phyloP scores from a whole-genome alignment of 75 land plant species.

The Sequoia sempervirens region DNA sequence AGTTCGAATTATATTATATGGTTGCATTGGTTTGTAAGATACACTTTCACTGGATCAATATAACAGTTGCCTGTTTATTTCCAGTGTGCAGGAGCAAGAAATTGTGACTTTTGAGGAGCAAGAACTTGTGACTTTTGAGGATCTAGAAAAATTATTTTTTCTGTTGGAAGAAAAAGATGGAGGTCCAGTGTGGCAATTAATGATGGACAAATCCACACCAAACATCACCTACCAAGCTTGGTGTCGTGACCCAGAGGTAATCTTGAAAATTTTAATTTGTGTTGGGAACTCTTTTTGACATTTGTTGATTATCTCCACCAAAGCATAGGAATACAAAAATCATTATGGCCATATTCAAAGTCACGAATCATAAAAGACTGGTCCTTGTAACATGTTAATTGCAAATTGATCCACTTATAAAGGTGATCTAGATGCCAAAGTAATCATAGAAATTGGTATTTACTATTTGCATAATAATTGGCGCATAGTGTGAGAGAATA shows the following conservation, averaged over 20 bases:
- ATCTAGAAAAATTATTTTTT: constrained; percentile 23
- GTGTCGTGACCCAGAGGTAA: constrained; percentile 91
- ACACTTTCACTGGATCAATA: background rate
- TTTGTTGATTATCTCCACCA: background rate
- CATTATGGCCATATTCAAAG: background rate
- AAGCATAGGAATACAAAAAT: background rate
- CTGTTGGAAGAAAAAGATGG: constrained; percentile 60
- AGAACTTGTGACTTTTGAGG: constrained; percentile 10
- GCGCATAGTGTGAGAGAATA: background rate
- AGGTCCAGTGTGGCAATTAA: constrained; percentile 66
- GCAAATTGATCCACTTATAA: background rate
- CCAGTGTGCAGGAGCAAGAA: constrained; percentile 25
- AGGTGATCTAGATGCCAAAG: background rate
- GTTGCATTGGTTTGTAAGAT: background rate
- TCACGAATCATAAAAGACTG: background rate
- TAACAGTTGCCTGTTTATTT: background rate
- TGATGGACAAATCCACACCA: constrained; percentile 77
- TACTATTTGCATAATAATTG: background rate
- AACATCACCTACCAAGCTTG: constrained; percentile 91
- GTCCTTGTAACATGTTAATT: background rate
- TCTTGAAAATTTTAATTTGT: background rate
- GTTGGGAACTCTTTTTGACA: background rate
- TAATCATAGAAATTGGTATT: background rate
- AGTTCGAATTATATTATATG: background rate
- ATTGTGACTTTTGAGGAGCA: constrained; percentile 56